Percentiles rank a stretch among this genome's conserved stretches.
Conservation (phyloP, 108 stramenopile genomes). For the Conticribra guillardii region DNA sequence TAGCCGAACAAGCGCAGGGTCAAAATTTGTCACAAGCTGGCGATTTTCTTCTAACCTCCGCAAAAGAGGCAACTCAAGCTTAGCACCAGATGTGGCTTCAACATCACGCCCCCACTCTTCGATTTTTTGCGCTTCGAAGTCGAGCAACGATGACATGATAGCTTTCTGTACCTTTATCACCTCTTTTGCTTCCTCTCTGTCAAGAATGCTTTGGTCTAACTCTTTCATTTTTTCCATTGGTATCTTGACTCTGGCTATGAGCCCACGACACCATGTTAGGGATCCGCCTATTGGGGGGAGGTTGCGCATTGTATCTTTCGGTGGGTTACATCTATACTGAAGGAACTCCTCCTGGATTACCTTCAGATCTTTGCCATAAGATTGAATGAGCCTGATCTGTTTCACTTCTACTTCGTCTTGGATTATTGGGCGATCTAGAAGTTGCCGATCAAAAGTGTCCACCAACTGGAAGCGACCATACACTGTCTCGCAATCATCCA, state of each 20-base stretch:
- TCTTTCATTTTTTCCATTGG: slow-evolving; percentile 86
- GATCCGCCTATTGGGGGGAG: slow-evolving; percentile 87
- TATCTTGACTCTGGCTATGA: slow-evolving; percentile 79
- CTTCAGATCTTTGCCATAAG: slow-evolving; percentile 84
- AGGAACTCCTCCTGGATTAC: slow-evolving; percentile 89
- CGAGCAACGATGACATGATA: slow-evolving; percentile 75
- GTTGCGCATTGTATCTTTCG: slow-evolving; percentile 64
- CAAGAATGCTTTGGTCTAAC: slow-evolving; percentile 78
- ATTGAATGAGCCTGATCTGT: slow-evolving; percentile 83
- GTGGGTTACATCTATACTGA: slow-evolving; percentile 66
- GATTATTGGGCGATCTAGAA: slow-evolving; percentile 89
- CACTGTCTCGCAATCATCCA: slow-evolving; percentile 90
- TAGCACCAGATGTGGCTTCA: slow-evolving; percentile 73
- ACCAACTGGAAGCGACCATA: slow-evolving; percentile 88
- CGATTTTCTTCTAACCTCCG: slow-evolving; percentile 55
- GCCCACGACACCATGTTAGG: slow-evolving; percentile 88
- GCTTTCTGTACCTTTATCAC: slow-evolving; percentile 71
- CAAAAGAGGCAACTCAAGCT: slow-evolving; percentile 81
- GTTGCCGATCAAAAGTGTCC: slow-evolving; percentile 79
- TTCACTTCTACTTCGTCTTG: slow-evolving; percentile 93
- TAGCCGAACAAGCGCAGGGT: slow-evolving; percentile 84
- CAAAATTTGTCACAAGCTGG: slow-evolving; percentile 87
- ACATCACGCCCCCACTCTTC: slow-evolving; percentile 84
- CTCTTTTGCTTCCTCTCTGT: slow-evolving; percentile 93
- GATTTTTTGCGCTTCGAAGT: slow-evolving; percentile 80